phyloP scores from a whole-genome alignment of 176 grass and related monocot species.

The Calamus simplicifolius region DNA sequence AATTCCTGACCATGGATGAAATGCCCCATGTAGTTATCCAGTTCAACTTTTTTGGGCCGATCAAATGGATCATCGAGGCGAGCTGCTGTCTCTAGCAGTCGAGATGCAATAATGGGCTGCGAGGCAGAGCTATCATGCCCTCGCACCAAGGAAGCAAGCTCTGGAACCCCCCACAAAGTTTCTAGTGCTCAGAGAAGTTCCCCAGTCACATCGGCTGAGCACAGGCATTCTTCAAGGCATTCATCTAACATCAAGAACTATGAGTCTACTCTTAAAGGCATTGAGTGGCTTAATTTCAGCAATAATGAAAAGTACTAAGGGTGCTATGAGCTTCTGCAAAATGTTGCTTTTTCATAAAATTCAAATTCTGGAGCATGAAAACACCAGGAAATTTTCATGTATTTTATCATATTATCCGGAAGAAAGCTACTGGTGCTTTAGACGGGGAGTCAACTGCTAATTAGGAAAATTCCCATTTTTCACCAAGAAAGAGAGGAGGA shows the following conservation, averaged over 20 bases:
- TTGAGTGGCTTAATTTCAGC: conserved; percentile 1
- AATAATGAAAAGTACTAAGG: background rate
- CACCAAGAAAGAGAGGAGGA: too few species aligned
- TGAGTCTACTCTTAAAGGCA: conserved; percentile 10
- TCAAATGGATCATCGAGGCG: conserved; percentile 10
- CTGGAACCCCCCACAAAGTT: background rate
- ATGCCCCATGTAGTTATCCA: conserved; percentile 9
- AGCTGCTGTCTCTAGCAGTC: conserved; percentile 11
- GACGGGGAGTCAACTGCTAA: too few species aligned
- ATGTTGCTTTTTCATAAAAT: too few species aligned
- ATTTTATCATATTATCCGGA: too few species aligned
- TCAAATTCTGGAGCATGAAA: too few species aligned
- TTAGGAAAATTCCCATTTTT: too few species aligned
- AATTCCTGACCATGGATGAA: conserved; percentile 1
- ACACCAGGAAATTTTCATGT: too few species aligned
- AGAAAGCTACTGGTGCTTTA: too few species aligned
- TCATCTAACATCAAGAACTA: conserved; percentile 1
- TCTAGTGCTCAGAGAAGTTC: background rate
- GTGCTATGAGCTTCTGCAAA: too few species aligned
- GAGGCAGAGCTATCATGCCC: background rate
- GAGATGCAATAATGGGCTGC: background rate
- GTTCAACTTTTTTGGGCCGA: conserved; percentile 18
- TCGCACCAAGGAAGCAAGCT: conserved; percentile 3
- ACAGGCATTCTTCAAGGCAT: background rate
- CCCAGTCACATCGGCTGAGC: background rate